Percentiles rank a stretch among this genome's conserved stretches.
These are phyloP conservation scores for Boechera retrofracta DNA, from an alignment of 345 rosid species.

Conservation along the genomic window DNA sequence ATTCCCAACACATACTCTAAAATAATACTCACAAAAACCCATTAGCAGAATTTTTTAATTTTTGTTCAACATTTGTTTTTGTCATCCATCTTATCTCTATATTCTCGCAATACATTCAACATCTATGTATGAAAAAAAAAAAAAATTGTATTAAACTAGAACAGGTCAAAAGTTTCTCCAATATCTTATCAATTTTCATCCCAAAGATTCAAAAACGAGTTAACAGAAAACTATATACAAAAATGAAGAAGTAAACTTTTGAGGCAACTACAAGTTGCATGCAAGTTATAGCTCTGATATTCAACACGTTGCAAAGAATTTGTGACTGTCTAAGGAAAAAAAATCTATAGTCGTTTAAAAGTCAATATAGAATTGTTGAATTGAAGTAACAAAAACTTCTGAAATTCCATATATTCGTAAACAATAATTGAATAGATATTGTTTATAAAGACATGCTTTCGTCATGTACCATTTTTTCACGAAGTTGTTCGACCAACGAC, in stretches of 20 bases:
- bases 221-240: neutral
- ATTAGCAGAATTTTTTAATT: neutral
- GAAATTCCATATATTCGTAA: neutral
- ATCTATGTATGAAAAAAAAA: neutral
- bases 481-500: neutral
- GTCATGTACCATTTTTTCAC: neutral
- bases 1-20: neutral
- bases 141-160: neutral
- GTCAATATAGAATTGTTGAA: slow-evolving; percentile 11
- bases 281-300: neutral
- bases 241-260: neutral
- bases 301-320: neutral
- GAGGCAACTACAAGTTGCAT: neutral
- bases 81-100: neutral
- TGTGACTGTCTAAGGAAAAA: neutral
- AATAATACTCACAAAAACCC: neutral
- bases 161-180: neutral
- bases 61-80: neutral
- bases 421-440: too few species aligned
- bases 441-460: neutral
- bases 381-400: neutral
- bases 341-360: neutral
- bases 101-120: neutral
- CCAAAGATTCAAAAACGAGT: slow-evolving; percentile 4
- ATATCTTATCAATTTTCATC: neutral